Evolutionary conservation across 371 early-diverging fungal species (phyloP), one percentile per base, ranked within the genome.

Genomic region (Actinomucor elegans): DNA sequence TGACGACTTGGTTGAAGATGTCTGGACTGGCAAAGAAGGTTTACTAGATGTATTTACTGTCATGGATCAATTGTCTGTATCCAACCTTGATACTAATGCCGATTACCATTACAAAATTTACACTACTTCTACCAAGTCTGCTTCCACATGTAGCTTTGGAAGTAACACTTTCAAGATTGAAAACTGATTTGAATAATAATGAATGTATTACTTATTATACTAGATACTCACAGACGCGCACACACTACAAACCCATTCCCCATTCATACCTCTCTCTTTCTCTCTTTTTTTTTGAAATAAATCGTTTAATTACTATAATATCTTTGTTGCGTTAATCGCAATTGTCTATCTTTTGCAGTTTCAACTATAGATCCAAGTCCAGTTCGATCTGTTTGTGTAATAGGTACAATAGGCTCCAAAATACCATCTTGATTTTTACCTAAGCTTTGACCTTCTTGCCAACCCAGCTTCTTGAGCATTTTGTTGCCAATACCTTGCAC

Each of bases 391-490:
- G 32, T 33, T 36, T 59, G 61, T 4, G 43, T 41, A 10, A 31
- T 20, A 9, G 61, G 59, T 20, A 28, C 29, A 10, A 72, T 59
- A 5, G 69, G 69, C 41, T 59, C 67, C 10, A 57, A 21, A n/a
- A 72, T 63, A 27, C 73, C 73, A 3, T 50, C 43, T 12, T 63
- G 63, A 33, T 49, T 31, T 43, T 51, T 59, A 7, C 77, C 77
- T 21, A 77, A 42, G 9, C 72, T 62, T 48, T 69, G 64, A 7
- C 77, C 77, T 40, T 64, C 63, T 48, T 67, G 55, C 77, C 77
- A 77, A 3, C 77, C 77, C 60, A 77, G 54, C 28, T 67, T 71
- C 18, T 55, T 63, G 14, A 77, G 32, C 54, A 77, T 57, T 6
- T 56, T 48, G 17, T 61, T 59, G 0, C 77, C 77, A 11, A 67